Evolutionary conservation across 768 basidiomycete genomes (phyloP).

Genomic region (Suillus alpinus): DNA sequence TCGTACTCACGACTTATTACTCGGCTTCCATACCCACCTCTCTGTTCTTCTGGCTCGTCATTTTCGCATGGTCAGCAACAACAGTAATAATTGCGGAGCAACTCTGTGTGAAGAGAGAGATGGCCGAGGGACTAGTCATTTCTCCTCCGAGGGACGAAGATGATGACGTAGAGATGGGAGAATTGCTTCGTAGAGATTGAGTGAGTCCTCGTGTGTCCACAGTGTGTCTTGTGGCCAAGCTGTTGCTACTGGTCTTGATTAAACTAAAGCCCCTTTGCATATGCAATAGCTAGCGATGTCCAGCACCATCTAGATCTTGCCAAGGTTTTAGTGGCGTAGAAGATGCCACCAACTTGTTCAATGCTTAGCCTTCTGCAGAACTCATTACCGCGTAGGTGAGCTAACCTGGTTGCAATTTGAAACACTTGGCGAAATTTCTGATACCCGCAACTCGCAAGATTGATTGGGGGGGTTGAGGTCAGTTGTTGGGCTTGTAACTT

Average conservation of each 20-base stretch:
- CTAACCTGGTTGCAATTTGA: background rate
- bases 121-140: conserved; percentile 77
- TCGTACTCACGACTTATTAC: conserved; percentile 90
- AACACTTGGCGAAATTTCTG: background rate
- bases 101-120: conserved; percentile 85
- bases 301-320: background rate
- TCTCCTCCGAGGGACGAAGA: conserved; percentile 39
- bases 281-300: background rate
- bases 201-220: conserved; percentile 38
- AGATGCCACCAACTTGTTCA: background rate
- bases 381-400: conserved; percentile 3
- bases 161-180: conserved; percentile 57
- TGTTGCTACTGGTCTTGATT: background rate
- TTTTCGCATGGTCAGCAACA: conserved; percentile 65
- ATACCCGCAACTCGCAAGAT: background rate
- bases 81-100: conserved; percentile 87
- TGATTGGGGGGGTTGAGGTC: background rate
- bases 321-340: conserved; percentile 1
- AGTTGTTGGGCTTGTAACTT: background rate
- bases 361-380: background rate
- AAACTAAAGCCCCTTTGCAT: background rate
- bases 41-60: conserved; percentile 87
- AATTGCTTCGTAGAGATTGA: conserved; percentile 55
- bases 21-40: conserved; percentile 71
- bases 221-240: background rate